Evolutionary conservation across 2,329 filamentous ascomycete species (phyloP), one percentile per base, ranked within the genome.

Genomic region (Arthrobotrys iridis): DNA sequence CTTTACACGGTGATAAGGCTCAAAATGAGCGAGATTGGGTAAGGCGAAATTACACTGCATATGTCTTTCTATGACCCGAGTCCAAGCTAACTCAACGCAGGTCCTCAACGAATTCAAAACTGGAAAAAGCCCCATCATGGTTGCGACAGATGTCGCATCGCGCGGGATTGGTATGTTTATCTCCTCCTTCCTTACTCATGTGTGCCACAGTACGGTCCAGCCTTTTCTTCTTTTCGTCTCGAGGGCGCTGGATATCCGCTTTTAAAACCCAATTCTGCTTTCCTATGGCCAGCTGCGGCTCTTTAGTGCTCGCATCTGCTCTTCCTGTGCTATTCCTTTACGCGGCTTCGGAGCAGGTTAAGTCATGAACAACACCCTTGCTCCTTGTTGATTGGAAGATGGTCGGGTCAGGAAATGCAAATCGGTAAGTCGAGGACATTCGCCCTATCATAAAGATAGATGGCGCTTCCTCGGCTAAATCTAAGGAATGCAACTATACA

Each of bases 111-210:
- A 97, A 81, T 97, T 97, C 86, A 98, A 96, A 83, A 91, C 90
- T 79, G 95, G 95, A 66, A 88, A 94, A 45, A 88, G 96, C 52
- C 93, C 93, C 0, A 91, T 99, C 67, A 85, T 99, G 80, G 91
- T 98, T 80, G 95, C 95, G 8, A 99, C 95, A 0, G 97, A 94
- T 8, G 93, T 99, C 71, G 95, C 95, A 40, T 95, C 95, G 58
- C 91, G 95, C 82, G 95, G 95, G 75, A 85, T 99, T 41, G 95
- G 99, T 81, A 94, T 99, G 46, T 97, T 97, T 83, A 93, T 96
- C 81, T 85, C 33, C 96, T 37, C 8, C 64, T 41, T 50, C 33
- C 28, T 26, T 66, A 63, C 71, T 75, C 71, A 75, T 59, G 62
- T 72, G 71, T 68, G 71, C 57, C 41, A 75, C 71, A 75, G 71